Percentiles rank a stretch among this genome's conserved stretches.
Evolutionary conservation across 768 basidiomycete species (phyloP).

Genomic region (Xerocomus potaroensis): DNA sequence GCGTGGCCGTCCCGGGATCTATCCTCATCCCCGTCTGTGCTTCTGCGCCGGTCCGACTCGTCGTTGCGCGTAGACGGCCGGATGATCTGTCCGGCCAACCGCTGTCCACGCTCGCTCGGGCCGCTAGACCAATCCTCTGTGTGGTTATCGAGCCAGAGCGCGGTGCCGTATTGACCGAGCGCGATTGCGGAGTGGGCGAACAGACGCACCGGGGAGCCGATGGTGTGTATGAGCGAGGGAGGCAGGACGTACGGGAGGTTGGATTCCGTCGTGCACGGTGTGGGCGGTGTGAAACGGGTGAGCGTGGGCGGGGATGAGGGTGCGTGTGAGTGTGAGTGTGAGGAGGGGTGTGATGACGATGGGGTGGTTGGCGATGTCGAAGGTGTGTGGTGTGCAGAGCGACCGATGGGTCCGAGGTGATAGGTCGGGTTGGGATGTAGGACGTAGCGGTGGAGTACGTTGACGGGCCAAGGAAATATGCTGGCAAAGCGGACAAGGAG

Average conservation of each 20-base stretch:
- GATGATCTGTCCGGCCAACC: constrained; percentile 45
- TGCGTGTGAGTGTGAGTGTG: background rate
- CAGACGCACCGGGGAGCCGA: constrained; percentile 54
- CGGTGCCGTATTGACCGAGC: constrained; percentile 56
- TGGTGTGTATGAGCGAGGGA: constrained; percentile 32
- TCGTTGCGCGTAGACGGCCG: background rate
- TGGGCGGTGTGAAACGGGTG: background rate
- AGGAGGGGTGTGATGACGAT: background rate
- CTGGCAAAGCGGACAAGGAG: constrained; percentile 58
- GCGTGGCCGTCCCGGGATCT: background rate
- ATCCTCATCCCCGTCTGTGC: background rate
- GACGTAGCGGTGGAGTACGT: constrained; percentile 60
- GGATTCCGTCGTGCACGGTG: constrained; percentile 12
- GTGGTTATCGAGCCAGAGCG: constrained; percentile 63
- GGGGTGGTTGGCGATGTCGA: background rate
- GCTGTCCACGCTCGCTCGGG: constrained; percentile 49
- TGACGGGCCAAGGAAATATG: constrained; percentile 63
- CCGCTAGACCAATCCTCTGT: constrained; percentile 44
- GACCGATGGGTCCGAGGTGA: constrained; percentile 4
- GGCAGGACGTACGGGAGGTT: constrained; percentile 47
- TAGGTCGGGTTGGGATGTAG: constrained; percentile 44
- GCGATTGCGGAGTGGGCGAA: constrained; percentile 52
- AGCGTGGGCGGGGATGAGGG: background rate
- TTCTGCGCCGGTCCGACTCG: background rate
- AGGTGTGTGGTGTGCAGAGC: background rate